Evolutionary conservation across 2,329 filamentous ascomycete species (phyloP), one percentile per base, ranked within the genome.

Genomic region (Ramichloridium luteum): DNA sequence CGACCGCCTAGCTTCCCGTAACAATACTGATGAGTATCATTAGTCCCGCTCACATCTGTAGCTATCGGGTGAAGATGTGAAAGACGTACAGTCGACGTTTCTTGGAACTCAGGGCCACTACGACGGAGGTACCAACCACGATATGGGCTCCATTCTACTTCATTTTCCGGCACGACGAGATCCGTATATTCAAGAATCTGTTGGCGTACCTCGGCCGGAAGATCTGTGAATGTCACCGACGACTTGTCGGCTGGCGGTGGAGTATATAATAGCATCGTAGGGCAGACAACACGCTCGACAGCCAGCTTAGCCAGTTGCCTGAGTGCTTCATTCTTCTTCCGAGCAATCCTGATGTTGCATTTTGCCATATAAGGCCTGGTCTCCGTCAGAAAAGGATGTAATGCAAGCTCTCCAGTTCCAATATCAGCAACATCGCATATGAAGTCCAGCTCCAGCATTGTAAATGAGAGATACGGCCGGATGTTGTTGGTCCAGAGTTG

Each of bases 361-460:
- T 23, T 23, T 8, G 20, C 20, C 20, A 23, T 23, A 23, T 23
- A 23, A 8, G 20, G 20, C 20, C n/a, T 8, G 20, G 20, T 23
- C n/a, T 23, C 20, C 20, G 20, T 23, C 20, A 23, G n/a, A 23
- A 23, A 23, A 23, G 20, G 20, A 8, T 23, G 8, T n/a, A 23
- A n/a, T 23, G 20, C 20, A 8, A 23, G n/a, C 20, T 23, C 20
- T 23, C 20, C 20, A n/a, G 20, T 23, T 8, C n/a, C 20, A n/a
- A 23, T 23, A 23, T 23, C 20, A 23, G 20, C 20, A 23, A 23
- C 20, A 23, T 23, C 20, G n/a, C 20, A 23, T n/a, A 23, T 23
- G n/a, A 23, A 23, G 20, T 23, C 20, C 20, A 23, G 20, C 20
- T 23, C 20, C n/a, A 23, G n/a, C n/a, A n/a, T 23, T 23, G 20